Base-by-base conservation (phyloP, 2,329 filamentous ascomycete species). In the Phyllosticta citribraziliensis region DNA sequence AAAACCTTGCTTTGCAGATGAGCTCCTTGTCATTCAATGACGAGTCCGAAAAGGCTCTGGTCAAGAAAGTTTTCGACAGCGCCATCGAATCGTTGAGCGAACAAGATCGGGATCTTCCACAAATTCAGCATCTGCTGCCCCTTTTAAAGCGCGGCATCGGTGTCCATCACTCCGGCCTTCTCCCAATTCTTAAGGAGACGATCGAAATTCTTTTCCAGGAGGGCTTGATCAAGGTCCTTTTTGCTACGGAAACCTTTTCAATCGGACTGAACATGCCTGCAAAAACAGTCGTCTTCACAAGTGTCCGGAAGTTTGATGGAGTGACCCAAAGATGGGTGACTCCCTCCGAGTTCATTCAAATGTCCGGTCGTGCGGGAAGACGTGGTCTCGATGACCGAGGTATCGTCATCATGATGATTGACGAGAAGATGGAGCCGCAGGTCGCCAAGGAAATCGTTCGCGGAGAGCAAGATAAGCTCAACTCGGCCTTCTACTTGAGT, bases 341-440 rank as follows among this genome's bases (percentile, higher is more conserved):
- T 0, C 91, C 91, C 1, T 96, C 91, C 11, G 94, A 99, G 70
- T 99, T 97, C 74, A 90, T 99, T 58, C 94, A 99, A 73, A 99
- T 99, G 94, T 96, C 94, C 59, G 94, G 94, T 64, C 89, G 94
- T 75, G 94, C 94, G 63, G 94, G 94, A 71, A 89, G 94, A 82
- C 87, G 94, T 84, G 94, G 94, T 76, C 88, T 99, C 60, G 94
- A 99, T 78, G 92, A 97, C 64, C 88, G 94, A 66, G 94, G 94
- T 82, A 95, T 97, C 67, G 94, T 99, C 67, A 97, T 99, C 73
- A 97, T 99, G 91, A 97, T 99, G 93, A 89, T 99, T 64, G 88
- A 95, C 70, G 89, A 95, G 73, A 91, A 94, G 77, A 93, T 99
- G 79, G 94, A 99, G 70, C 94, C 94, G 1, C 86, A 90, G 2